Percentiles rank a stretch among this genome's conserved stretches.
Conservation (phyloP, 163 green algal genomes). For the Prototheca cutis region DNA sequence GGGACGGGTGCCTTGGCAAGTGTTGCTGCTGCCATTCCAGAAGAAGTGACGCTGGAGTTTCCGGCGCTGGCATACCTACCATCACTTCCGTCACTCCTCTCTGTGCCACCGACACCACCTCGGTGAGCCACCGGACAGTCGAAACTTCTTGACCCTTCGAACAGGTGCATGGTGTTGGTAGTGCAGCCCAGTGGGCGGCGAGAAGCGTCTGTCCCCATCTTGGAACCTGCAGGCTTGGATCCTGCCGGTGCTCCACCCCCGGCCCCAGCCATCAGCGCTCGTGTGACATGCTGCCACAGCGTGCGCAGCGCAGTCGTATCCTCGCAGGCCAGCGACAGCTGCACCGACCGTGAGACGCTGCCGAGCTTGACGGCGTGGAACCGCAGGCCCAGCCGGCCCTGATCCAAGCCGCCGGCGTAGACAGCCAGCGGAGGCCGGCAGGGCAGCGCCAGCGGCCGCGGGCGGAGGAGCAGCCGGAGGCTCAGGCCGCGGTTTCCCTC, state of each 20-base stretch:
- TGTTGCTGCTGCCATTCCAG: not conserved
- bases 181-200: conserved; percentile 4
- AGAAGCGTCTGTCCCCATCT: not conserved
- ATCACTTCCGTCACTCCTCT: too few relatives aligned
- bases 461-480: conserved; percentile 11
- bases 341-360: conserved; percentile 9
- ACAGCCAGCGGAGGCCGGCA: conserved; percentile 15
- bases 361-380: conserved; percentile 23
- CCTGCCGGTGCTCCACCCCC: not conserved
- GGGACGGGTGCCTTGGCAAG: conserved; percentile 4
- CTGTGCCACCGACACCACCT: too few relatives aligned
- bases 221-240: not conserved
- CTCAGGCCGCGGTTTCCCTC: conserved; percentile 5
- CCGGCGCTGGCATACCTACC: too few relatives aligned
- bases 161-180: not conserved
- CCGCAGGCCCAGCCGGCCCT: conserved; percentile 26
- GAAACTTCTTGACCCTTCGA: too few relatives aligned
- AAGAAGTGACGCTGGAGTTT: too few relatives aligned
- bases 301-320: conserved; percentile 8
- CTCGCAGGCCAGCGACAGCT: conserved; percentile 12
- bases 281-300: conserved; percentile 7
- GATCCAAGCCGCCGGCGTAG: conserved; percentile 16
- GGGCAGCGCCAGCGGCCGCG: conserved; percentile 14
- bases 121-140: too few relatives aligned
- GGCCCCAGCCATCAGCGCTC: not conserved